Evolutionary conservation across 305 asterid genomes (phyloP).

Genomic region (Solanum hybrid): DNA sequence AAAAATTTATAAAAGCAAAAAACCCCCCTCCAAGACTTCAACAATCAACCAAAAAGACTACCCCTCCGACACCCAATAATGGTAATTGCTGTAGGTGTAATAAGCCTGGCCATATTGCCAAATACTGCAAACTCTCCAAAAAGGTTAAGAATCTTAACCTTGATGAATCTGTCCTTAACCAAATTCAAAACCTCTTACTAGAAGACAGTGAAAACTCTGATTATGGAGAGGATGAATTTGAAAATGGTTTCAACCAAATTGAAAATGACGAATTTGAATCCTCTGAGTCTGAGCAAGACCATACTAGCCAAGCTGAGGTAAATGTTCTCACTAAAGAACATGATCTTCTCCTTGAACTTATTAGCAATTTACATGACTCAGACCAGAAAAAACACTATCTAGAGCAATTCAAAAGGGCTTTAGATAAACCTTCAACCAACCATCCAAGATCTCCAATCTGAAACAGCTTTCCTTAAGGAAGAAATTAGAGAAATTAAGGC

Average conservation of each 20-base stretch:
- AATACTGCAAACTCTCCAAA: not conserved
- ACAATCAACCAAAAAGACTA: not conserved
- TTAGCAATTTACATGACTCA: not conserved
- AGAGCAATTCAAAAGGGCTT: not conserved
- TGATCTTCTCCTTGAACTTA: not conserved
- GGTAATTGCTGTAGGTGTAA: not conserved
- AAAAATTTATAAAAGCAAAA: too few species aligned
- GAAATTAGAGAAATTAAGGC: not conserved
- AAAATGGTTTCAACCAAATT: too few species aligned
- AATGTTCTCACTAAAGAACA: not conserved
- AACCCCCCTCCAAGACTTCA: not conserved
- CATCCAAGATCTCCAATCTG: not conserved
- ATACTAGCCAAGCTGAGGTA: not conserved
- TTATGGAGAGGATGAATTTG: not conserved
- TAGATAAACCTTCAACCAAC: not conserved
- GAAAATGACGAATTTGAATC: not conserved
- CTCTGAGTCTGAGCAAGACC: not conserved
- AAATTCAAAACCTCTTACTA: not conserved
- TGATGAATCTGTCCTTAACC: not conserved
- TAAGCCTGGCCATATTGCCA: not conserved
- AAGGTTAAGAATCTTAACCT: not conserved
- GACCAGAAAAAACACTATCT: not conserved
- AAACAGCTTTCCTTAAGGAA: too few species aligned
- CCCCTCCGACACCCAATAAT: not conserved
- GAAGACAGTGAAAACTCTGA: not conserved